Evolutionary conservation across 805 yeast species (phyloP).

Genomic region (Komagataella pseudopastoris): DNA sequence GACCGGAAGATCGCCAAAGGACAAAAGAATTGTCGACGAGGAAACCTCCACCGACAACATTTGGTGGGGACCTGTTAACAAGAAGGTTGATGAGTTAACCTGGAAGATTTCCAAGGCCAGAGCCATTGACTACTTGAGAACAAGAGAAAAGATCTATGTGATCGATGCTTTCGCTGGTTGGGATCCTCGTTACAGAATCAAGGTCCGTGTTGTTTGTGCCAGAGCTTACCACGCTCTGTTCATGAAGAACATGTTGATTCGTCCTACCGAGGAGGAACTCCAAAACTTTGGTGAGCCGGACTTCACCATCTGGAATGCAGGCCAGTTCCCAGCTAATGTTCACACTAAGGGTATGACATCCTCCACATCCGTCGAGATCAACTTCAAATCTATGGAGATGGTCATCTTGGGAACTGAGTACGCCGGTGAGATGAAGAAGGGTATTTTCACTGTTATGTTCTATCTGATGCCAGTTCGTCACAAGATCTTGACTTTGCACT

Average conservation of each 20-base stretch:
- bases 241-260: constrained; percentile 96
- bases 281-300: constrained; percentile 91
- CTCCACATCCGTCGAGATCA: constrained; percentile 87
- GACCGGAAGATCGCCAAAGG: constrained; percentile 98
- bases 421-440: constrained; percentile 99
- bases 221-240: constrained; percentile 97
- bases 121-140: constrained; percentile 92
- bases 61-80: constrained; percentile 99
- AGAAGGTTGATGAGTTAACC: constrained; percentile 83
- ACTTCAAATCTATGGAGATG: constrained; percentile 98
- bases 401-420: constrained; percentile 96
- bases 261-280: constrained; percentile 86
- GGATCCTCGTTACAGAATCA: constrained; percentile 96
- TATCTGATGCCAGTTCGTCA: constrained; percentile 94
- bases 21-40: constrained; percentile 95
- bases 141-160: constrained; percentile 86
- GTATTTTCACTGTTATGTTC: constrained; percentile 97
- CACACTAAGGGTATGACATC: constrained; percentile 97
- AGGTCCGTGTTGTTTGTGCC: constrained; percentile 92
- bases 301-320: constrained; percentile 96
- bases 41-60: constrained; percentile 68
- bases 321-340: constrained; percentile 96
- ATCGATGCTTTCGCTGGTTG: constrained; percentile 98
- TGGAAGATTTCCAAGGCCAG: constrained; percentile 94
- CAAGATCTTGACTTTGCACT: constrained; percentile 85